phyloP scores from a whole-genome alignment of 1,284 basidiomycete species.

The Tausonia pullulans region DNA sequence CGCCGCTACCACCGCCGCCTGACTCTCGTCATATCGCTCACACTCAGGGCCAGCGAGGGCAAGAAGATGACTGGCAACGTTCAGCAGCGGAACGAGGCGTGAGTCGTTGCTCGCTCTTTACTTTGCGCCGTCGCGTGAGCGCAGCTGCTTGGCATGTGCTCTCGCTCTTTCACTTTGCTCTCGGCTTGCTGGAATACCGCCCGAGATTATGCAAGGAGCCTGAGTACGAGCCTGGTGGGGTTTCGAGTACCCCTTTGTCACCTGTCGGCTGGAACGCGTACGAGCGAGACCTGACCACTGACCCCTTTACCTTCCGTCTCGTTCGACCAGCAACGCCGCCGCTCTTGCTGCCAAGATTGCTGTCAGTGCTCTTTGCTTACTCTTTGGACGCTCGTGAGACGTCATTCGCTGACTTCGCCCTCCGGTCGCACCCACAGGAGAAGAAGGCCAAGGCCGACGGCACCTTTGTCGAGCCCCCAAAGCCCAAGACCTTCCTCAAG shows the following conservation, averaged over 20 bases:
- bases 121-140: not conserved
- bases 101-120: not conserved
- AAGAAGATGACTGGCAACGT: constrained; percentile 5
- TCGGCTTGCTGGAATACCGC: no score
- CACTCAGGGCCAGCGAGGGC: constrained; percentile 1
- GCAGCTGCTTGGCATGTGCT: not conserved
- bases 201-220: no score
- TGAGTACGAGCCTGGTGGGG: no score
- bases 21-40: not conserved
- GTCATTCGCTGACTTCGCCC: no score
- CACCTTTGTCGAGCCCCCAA: no score
- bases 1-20: not conserved
- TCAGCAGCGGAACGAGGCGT: constrained; percentile 6
- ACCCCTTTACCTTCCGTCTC: not conserved
- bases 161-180: no score
- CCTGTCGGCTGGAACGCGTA: not conserved
- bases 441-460: no score
- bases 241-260: no score
- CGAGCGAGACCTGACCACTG: not conserved
- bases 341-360: constrained; percentile 8
- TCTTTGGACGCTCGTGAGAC: not conserved
- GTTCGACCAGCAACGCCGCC: not conserved
- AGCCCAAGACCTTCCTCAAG: no score
- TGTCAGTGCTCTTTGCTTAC: not conserved
- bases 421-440: no score